Percentiles rank a stretch among this genome's conserved stretches.
Evolutionary conservation across 352 stramenopile genomes (phyloP).

Genomic region (Elongisporangium prolatum): DNA sequence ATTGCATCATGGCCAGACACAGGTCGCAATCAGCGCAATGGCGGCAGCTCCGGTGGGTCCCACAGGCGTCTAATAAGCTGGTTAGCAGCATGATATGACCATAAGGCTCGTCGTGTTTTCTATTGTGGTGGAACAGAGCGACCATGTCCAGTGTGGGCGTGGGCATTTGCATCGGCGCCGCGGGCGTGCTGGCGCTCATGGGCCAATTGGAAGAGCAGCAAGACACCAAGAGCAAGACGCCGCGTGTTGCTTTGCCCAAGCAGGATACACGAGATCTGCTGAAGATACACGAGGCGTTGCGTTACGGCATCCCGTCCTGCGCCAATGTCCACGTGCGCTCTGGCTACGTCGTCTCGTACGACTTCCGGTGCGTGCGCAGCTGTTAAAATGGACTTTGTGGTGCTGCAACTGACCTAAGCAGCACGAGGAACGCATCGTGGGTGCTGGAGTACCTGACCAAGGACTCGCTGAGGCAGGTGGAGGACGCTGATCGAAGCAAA

Average conservation of each 20-base stretch:
- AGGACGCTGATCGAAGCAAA: conserved; percentile 76
- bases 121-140: not conserved
- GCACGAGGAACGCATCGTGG: conserved; percentile 82
- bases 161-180: conserved; percentile 46
- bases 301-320: conserved; percentile 63
- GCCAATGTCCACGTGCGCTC: conserved; percentile 67
- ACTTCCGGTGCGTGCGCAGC: conserved; percentile 48
- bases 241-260: not conserved
- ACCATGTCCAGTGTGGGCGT: conserved; percentile 33
- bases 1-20: not conserved
- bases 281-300: conserved; percentile 58
- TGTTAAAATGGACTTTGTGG: not conserved
- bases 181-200: conserved; percentile 36
- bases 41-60: not conserved
- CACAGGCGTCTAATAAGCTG: not conserved
- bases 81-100: not conserved
- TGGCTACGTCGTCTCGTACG: conserved; percentile 83
- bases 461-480: conserved; percentile 54
- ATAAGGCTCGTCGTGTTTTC: not conserved
- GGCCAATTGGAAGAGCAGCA: conserved; percentile 19
- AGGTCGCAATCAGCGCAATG: not conserved
- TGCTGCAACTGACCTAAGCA: conserved; percentile 12
- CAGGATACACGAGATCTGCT: conserved; percentile 10
- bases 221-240: conserved; percentile 4
- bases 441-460: conserved; percentile 82